A percentile compares a stretch with the other conserved stretches of the same genome.
These are phyloP conservation scores for Macadamia tetraphylla DNA, from an alignment of 164 flowering plant genomes.

Conservation along the genomic window DNA sequence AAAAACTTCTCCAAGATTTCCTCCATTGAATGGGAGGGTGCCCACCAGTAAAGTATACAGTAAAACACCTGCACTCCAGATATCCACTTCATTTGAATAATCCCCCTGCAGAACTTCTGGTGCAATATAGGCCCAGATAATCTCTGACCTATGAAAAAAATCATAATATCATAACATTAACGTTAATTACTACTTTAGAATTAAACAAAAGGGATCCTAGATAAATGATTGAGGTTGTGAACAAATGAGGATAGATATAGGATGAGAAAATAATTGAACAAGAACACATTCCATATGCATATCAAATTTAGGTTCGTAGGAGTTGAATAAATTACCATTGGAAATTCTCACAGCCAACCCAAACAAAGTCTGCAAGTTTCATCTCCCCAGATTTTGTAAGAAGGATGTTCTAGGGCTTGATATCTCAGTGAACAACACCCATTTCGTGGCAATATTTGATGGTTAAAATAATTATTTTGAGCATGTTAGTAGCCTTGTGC, in stretches of 20 bases:
- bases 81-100: constrained; percentile 88
- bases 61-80: constrained; percentile 99
- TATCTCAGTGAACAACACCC: constrained; percentile 96
- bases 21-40: constrained; percentile 78
- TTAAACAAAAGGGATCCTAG: no score
- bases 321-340: constrained; percentile 34
- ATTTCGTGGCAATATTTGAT: constrained; percentile 97
- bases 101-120: constrained; percentile 86
- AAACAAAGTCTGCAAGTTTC: constrained; percentile 76
- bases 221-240: no score
- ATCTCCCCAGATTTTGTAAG: constrained; percentile 69
- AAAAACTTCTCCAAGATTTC: constrained; percentile 71
- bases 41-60: constrained; percentile 84
- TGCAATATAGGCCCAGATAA: constrained; percentile 93
- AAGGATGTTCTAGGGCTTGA: constrained; percentile 94
- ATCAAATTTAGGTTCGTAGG: constrained; percentile 14
- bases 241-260: no score
- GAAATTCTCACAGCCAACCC: constrained; percentile 72
- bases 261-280: not conserved
- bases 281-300: no score
- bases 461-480: constrained; percentile 62
- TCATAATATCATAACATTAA: no score
- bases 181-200: no score
- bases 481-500: constrained; percentile 63
- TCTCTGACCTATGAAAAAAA: constrained; percentile 60